phyloP scores from a whole-genome alignment of 2,329 filamentous ascomycete species.

The Cercospora sojina region DNA sequence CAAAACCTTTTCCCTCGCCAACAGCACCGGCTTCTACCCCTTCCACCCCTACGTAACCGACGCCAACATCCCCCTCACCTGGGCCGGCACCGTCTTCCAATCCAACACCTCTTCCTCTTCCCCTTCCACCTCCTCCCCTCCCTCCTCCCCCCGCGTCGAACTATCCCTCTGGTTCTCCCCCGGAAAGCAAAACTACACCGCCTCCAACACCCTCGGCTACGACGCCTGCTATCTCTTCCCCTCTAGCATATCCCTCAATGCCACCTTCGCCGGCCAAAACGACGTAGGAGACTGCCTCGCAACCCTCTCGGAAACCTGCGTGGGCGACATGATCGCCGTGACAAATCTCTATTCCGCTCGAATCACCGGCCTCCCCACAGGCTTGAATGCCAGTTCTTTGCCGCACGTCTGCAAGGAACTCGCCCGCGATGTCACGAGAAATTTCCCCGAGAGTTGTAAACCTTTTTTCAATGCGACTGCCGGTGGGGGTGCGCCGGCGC shows the following conservation, averaged over 20 bases:
- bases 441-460: constrained; percentile 20
- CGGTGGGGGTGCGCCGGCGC: no score
- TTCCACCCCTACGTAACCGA: constrained; percentile 7
- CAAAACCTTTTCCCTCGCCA: constrained; percentile 15
- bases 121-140: background rate
- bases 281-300: constrained; percentile 17
- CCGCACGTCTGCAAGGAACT: constrained; percentile 17
- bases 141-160: constrained; percentile 11
- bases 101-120: background rate
- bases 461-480: constrained; percentile 17
- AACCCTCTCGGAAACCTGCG: constrained; percentile 16
- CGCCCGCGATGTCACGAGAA: constrained; percentile 12
- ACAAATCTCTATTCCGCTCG: background rate
- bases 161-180: constrained; percentile 20
- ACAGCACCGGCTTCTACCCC: constrained; percentile 12
- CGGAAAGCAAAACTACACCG: constrained; percentile 8
- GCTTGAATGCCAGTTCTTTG: constrained; percentile 16
- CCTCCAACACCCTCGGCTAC: constrained; percentile 18
- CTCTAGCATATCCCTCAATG: constrained; percentile 2
- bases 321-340: constrained; percentile 12
- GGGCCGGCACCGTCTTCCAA: constrained; percentile 17
- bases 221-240: constrained; percentile 20
- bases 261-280: constrained; percentile 13
- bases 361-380: constrained; percentile 15
- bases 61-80: constrained; percentile 4